Conservation (phyloP, 108 stramenopile genomes). For the Phaeodactylum tricornutum region DNA sequence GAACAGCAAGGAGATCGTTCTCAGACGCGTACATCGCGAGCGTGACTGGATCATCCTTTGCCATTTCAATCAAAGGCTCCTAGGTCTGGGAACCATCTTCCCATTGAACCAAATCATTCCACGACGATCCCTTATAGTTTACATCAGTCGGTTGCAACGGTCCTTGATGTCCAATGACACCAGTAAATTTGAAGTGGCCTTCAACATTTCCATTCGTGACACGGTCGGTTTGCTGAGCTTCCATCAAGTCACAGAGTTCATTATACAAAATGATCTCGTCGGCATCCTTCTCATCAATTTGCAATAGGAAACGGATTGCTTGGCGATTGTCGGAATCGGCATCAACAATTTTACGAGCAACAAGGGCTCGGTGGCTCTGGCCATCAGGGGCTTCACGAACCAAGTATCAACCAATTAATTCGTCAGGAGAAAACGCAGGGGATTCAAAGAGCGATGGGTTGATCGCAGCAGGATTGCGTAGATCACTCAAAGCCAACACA, state of each 20-base stretch:
- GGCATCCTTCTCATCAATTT: not conserved
- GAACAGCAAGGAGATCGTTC: constrained; percentile 15
- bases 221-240: constrained; percentile 3
- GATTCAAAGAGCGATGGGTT: too few species aligned
- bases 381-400: not conserved
- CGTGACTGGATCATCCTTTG: constrained; percentile 23
- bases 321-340: not conserved
- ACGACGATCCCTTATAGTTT: constrained; percentile 14
- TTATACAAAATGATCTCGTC: constrained; percentile 9
- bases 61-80: constrained; percentile 16
- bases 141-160: constrained; percentile 6
- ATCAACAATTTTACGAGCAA: not conserved
- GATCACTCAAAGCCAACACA: too few species aligned
- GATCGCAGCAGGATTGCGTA: too few species aligned
- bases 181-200: constrained; percentile 2
- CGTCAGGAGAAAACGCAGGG: too few species aligned
- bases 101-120: constrained; percentile 24
- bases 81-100: constrained; percentile 15
- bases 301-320: not conserved
- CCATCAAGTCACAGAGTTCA: constrained; percentile 1
- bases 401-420: not conserved
- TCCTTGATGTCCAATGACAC: constrained; percentile 11
- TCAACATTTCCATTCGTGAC: not conserved
- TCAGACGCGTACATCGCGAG: constrained; percentile 23
- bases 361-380: not conserved